Conservation (phyloP, 1,284 basidiomycete genomes). For the Ustilago sp. region DNA sequence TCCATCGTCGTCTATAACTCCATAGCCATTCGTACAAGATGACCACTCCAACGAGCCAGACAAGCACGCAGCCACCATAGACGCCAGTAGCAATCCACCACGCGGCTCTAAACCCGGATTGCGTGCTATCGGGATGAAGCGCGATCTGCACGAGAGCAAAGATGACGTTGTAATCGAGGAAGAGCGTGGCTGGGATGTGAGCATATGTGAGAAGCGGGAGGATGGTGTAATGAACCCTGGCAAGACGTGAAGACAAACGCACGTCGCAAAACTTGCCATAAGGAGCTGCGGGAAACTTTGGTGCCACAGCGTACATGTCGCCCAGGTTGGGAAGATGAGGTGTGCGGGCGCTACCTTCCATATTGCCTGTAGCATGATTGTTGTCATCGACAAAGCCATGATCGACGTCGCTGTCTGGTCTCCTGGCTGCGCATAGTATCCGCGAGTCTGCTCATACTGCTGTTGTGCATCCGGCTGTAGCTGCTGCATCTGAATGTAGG, state of each 20-base stretch:
- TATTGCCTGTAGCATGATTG: background rate
- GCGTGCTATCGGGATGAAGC: constrained; percentile 32
- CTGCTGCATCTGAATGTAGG: background rate
- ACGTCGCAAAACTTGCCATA: constrained; percentile 21
- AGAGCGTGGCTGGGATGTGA: constrained; percentile 65
- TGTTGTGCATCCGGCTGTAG: constrained; percentile 8
- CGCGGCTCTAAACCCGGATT: constrained; percentile 20
- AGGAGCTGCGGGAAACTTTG: constrained; percentile 34
- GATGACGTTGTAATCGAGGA: constrained; percentile 67
- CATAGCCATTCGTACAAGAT: constrained; percentile 45
- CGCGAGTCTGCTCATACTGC: constrained; percentile 5
- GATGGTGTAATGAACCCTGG: constrained; percentile 48
- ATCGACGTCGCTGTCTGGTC: background rate
- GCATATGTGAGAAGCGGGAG: constrained; percentile 44
- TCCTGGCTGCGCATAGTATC: constrained; percentile 13
- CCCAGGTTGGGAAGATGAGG: constrained; percentile 23
- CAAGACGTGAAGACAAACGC: constrained; percentile 22
- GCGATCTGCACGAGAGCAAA: constrained; percentile 66
- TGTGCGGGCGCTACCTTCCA: constrained; percentile 9
- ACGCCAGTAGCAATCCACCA: constrained; percentile 57
- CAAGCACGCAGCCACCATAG: constrained; percentile 35
- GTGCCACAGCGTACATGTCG: constrained; percentile 25
- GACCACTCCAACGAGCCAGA: constrained; percentile 54
- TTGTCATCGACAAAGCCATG: background rate
- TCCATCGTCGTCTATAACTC: constrained; percentile 40